These are phyloP conservation scores for Phytophthora constricta DNA, from an alignment of 352 stramenopile genomes.

Conservation along the genomic window DNA sequence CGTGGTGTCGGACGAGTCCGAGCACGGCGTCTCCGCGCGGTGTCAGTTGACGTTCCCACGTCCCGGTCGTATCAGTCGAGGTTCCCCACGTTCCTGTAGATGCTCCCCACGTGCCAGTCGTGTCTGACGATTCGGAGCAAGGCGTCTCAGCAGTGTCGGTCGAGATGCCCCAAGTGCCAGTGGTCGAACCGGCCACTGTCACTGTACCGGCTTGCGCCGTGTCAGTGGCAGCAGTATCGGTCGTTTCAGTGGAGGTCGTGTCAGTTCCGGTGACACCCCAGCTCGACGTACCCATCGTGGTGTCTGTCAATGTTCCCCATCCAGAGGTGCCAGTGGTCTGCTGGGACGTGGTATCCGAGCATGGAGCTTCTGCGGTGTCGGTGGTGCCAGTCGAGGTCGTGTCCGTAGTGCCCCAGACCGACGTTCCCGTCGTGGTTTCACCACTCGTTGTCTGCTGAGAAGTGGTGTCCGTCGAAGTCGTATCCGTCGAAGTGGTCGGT, in stretches of 20 bases:
- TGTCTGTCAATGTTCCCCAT: too few species aligned
- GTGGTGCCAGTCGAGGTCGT: slow-evolving; percentile 7
- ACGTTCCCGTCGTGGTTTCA: not conserved
- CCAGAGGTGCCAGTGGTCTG: too few species aligned
- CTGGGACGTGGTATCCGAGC: too few species aligned
- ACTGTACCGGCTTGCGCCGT: slow-evolving; percentile 9
- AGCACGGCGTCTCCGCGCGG: not conserved
- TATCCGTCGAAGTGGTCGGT: slow-evolving; percentile 19
- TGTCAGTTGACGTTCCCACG: too few species aligned
- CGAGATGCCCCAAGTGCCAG: not conserved
- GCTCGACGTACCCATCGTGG: too few species aligned
- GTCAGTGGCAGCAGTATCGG: not conserved
- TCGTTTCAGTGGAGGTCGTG: too few species aligned
- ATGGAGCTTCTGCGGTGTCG: too few species aligned
- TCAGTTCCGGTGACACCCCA: too few species aligned
- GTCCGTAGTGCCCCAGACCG: not conserved
- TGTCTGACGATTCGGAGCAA: too few species aligned
- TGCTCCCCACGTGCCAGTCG: too few species aligned
- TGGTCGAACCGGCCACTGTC: slow-evolving; percentile 10
- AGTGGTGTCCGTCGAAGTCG: slow-evolving; percentile 15
- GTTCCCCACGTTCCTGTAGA: too few species aligned
- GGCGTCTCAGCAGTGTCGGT: too few species aligned
- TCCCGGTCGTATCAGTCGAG: not conserved
- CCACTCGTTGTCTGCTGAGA: slow-evolving; percentile 6
- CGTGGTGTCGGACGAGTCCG: not conserved